phyloP scores from a whole-genome alignment of 75 land plant species.

The Ceratopteris richardii region DNA sequence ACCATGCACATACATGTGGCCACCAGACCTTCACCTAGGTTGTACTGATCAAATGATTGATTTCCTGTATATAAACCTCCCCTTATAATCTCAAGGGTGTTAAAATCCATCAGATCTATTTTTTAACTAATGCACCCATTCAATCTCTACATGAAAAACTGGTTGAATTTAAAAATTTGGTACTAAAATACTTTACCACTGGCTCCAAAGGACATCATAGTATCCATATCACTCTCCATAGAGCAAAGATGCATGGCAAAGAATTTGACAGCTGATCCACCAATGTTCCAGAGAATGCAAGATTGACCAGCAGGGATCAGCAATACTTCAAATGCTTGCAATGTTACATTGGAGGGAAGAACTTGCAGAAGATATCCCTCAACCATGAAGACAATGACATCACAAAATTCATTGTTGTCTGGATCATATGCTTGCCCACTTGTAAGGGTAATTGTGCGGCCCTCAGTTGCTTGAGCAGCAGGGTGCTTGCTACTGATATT shows the following conservation, averaged over 20 bases:
- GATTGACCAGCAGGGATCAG: slow-evolving; percentile 13
- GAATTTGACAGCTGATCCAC: background rate
- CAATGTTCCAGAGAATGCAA: slow-evolving; percentile 12
- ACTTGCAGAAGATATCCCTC: slow-evolving; percentile 13
- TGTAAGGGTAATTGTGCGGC: slow-evolving; percentile 5
- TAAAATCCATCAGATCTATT: too few relatives aligned
- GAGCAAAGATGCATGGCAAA: slow-evolving; percentile 3
- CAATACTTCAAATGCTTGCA: slow-evolving; percentile 7
- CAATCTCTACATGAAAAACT: too few relatives aligned
- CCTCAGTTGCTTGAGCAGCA: background rate
- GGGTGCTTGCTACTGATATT: background rate
- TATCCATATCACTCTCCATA: background rate
- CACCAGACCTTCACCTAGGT: too few relatives aligned
- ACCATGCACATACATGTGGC: too few relatives aligned
- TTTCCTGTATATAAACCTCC: too few relatives aligned
- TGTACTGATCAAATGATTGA: too few relatives aligned
- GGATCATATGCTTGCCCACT: slow-evolving; percentile 26
- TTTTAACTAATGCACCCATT: too few relatives aligned
- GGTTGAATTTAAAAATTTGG: too few relatives aligned
- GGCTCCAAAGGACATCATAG: background rate
- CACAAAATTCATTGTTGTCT: slow-evolving; percentile 11
- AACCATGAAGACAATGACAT: slow-evolving; percentile 14
- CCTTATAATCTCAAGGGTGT: too few relatives aligned
- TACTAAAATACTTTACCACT: background rate
- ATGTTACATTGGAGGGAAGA: slow-evolving; percentile 7